Conservation (phyloP, 75 land plant species). For the Pinus taeda region DNA sequence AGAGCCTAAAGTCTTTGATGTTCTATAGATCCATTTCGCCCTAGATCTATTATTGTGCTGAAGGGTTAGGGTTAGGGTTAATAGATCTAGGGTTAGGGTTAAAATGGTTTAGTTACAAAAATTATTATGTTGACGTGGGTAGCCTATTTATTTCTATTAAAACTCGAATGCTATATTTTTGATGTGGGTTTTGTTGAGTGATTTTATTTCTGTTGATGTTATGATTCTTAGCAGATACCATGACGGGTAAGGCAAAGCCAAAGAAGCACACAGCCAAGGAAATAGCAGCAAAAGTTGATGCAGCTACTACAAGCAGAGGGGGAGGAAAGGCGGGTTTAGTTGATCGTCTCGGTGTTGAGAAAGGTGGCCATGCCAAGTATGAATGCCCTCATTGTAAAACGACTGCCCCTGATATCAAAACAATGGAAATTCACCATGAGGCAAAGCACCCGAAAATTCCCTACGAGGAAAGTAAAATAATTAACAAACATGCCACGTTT, state of each 20-base stretch:
- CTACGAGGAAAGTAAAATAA: slow-evolving; percentile 67
- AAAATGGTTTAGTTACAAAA: no score
- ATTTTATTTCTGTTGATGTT: no score
- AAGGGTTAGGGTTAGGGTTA: no score
- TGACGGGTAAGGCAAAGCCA: slow-evolving; percentile 99
- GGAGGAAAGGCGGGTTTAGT: slow-evolving; percentile 82
- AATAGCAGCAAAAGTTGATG: slow-evolving; percentile 81
- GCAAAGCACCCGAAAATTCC: slow-evolving; percentile 80
- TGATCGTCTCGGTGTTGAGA: slow-evolving; percentile 69
- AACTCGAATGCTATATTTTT: no score
- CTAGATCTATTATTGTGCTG: no score
- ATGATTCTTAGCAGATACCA: slow-evolving; percentile 11
- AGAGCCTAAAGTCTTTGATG: no score
- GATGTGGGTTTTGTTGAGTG: no score
- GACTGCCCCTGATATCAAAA: slow-evolving; percentile 81
- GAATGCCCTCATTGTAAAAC: slow-evolving; percentile 89
- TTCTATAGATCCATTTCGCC: no score
- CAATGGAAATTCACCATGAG: slow-evolving; percentile 94
- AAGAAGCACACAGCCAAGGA: slow-evolving; percentile 99
- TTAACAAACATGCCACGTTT: slow-evolving; percentile 48
- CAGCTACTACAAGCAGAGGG: slow-evolving; percentile 85
- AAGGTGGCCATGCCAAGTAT: slow-evolving; percentile 93
- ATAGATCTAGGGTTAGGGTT: no score
- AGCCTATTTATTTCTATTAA: no score
- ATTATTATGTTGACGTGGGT: no score